A percentile compares a stretch with the other conserved stretches of the same genome.
Conservation (phyloP, 106 monocot species). For the Vanilla planifolia region DNA sequence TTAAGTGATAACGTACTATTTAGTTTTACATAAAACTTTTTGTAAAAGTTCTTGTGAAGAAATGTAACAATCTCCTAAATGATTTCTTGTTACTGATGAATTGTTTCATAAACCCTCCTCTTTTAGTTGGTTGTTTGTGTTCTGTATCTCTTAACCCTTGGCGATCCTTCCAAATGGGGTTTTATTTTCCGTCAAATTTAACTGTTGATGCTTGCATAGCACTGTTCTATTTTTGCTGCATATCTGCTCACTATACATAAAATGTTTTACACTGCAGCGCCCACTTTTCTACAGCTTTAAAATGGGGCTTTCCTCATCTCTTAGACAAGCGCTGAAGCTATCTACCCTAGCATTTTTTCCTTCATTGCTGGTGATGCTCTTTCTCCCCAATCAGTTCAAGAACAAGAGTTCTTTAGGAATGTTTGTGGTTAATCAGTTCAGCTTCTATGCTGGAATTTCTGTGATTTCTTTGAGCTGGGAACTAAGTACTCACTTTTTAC, state of each 20-base stretch:
- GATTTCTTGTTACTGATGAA: too few species aligned
- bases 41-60: too few species aligned
- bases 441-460: constrained; percentile 38
- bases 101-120: too few species aligned
- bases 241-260: background rate
- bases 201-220: background rate
- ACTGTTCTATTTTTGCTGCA: background rate
- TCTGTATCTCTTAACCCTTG: background rate
- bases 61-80: too few species aligned
- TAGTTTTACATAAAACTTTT: too few species aligned
- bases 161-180: background rate
- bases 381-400: constrained; percentile 45
- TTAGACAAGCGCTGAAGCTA: constrained; percentile 56
- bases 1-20: too few species aligned
- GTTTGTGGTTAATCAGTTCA: constrained; percentile 40
- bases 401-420: constrained; percentile 27
- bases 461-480: constrained; percentile 78
- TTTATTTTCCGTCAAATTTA: background rate
- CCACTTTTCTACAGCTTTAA: constrained; percentile 94
- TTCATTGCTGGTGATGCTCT: constrained; percentile 38
- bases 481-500: constrained; percentile 73
- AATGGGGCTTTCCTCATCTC: constrained; percentile 54
- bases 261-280: constrained; percentile 49
- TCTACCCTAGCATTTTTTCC: constrained; percentile 40
- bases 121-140: too few species aligned